Evolutionary conservation across 306 rosid genomes (phyloP), one percentile per base, ranked within the genome.

Genomic region (Pueraria montana): DNA sequence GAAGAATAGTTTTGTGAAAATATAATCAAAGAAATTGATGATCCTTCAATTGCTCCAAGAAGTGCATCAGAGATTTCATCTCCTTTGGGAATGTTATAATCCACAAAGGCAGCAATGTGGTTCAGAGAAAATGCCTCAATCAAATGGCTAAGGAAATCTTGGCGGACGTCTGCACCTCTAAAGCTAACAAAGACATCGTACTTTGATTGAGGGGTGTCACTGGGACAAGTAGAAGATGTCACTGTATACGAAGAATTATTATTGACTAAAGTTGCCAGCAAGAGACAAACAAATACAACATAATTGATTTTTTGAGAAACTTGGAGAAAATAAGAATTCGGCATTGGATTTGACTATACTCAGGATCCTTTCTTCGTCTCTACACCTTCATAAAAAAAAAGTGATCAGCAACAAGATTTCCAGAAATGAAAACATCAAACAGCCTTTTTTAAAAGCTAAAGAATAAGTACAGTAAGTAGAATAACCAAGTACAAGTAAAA

Each of bases 121-220:
- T 59, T 68, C 43, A 24, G 82, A 14, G 16, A 20, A 1, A 83
- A 76, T 12, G 73, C 77, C 17, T 27, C 26, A 16, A 14, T 1
- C 11, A 83, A 26, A 76, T 83, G 73, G 43, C 56, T 21, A 5
- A 58, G 70, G 42, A 83, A 76, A 68, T 34, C 68, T 23, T 5
- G 1, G 0, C 79, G 79, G 2, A 46, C 11, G 17, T 83, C 86
- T 23, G 7, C 0, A 1, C 86, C 86, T 0, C 79, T 59, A 2
- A 83, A 83, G 83, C 55, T 83, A 13, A 83, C 45, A 61, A 77
- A 83, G 4, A 83, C 79, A 17, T 83, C 82, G 36, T 55, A 14
- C 1, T 56, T 42, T 9, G 24, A 20, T 1, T 67, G 67, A 79
- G 27, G 82, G 46, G 46, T 17, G 2, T 16, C 43, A 65, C 13